phyloP scores from a whole-genome alignment of 2,329 filamentous ascomycete genomes.

The Ophiostoma ips region DNA sequence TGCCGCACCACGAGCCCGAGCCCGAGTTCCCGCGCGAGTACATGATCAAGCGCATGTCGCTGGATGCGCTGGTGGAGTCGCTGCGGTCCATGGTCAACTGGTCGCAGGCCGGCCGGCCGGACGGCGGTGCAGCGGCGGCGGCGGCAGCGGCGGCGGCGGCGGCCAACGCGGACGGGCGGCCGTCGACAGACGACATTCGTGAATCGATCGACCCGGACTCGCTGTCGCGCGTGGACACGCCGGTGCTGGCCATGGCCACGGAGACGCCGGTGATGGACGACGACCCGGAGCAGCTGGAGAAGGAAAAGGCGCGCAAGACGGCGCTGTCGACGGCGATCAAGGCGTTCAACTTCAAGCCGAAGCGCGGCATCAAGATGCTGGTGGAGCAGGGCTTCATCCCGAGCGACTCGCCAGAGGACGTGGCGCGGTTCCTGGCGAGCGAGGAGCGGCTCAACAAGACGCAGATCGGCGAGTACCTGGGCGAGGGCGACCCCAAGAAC shows the following conservation, averaged over 20 bases:
- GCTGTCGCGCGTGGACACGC: constrained; percentile 46
- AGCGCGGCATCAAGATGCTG: constrained; percentile 75
- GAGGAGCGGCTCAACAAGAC: constrained; percentile 84
- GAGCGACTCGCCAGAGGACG: constrained; percentile 63
- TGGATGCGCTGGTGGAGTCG: constrained; percentile 81
- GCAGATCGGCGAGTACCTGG: constrained; percentile 84
- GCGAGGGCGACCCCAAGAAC: constrained; percentile 84
- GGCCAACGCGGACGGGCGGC: constrained; percentile 36
- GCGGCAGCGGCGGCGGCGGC: constrained; percentile 17
- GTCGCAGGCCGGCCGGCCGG: constrained; percentile 54
- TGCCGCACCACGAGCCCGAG: constrained; percentile 44
- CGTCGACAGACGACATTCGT: constrained; percentile 41
- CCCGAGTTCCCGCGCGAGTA: constrained; percentile 76
- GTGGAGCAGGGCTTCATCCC: constrained; percentile 77
- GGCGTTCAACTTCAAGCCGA: constrained; percentile 96
- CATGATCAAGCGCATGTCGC: constrained; percentile 72
- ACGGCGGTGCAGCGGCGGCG: constrained; percentile 25
- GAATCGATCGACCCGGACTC: constrained; percentile 67
- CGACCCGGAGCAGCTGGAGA: constrained; percentile 87
- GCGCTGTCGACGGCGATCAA: constrained; percentile 78
- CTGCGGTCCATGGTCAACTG: constrained; percentile 84
- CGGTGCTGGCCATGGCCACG: constrained; percentile 46
- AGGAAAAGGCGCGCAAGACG: constrained; percentile 85
- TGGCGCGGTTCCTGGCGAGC: constrained; percentile 66
- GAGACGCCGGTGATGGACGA: constrained; percentile 55